A percentile compares a stretch with the other conserved stretches of the same genome.
Evolutionary conservation across 768 basidiomycete species (phyloP).

Genomic region (Zangia roseola): DNA sequence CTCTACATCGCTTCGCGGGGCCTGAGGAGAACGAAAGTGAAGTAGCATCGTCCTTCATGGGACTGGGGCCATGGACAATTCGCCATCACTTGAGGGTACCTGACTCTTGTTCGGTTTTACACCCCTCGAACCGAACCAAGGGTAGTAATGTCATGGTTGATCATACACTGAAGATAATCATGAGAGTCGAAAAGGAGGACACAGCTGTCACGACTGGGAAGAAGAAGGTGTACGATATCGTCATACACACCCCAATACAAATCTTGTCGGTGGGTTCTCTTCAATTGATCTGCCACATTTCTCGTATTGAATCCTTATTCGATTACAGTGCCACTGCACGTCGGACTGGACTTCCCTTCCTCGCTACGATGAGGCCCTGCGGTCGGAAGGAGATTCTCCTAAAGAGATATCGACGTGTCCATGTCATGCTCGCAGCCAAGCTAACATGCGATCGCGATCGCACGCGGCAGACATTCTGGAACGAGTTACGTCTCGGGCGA

Average conservation of each 20-base stretch:
- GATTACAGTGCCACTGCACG: conserved; percentile 71
- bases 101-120: conserved; percentile 54
- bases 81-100: conserved; percentile 71
- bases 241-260: conserved; percentile 81
- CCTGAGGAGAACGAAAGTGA: conserved; percentile 55
- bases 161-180: conserved; percentile 78
- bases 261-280: conserved; percentile 72
- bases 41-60: conserved; percentile 59
- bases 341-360: conserved; percentile 79
- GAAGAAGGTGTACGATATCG: conserved; percentile 83
- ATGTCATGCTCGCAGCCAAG: conserved; percentile 33
- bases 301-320: background rate
- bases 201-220: conserved; percentile 66
- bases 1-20: conserved; percentile 52
- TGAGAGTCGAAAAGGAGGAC: conserved; percentile 82
- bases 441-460: conserved; percentile 2
- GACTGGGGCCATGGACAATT: conserved; percentile 87
- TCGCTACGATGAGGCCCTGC: conserved; percentile 52
- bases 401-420: conserved; percentile 38
- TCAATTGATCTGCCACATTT: background rate
- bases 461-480: conserved; percentile 13
- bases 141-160: conserved; percentile 67
- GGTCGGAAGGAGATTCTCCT: conserved; percentile 1
- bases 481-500: conserved; percentile 33
- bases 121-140: conserved; percentile 66